phyloP scores from a whole-genome alignment of 2,329 filamentous ascomycete genomes.

The Cladophialophora bantiana region DNA sequence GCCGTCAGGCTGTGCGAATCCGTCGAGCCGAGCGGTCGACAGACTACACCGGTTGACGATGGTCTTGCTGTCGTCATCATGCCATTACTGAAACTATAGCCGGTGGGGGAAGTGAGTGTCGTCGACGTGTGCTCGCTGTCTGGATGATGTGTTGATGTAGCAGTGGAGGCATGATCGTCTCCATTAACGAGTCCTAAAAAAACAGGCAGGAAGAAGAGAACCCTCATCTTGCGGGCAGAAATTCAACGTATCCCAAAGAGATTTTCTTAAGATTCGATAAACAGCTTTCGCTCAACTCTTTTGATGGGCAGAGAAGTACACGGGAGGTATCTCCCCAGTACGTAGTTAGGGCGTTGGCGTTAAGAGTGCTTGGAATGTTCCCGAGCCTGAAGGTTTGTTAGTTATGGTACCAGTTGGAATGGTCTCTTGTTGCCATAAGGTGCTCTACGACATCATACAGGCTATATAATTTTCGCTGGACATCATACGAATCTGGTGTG shows the following conservation, averaged over 20 bases:
- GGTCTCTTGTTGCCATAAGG: neutral
- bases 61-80: neutral
- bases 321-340: too few species aligned
- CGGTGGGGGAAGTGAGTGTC: neutral
- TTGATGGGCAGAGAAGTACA: too few species aligned
- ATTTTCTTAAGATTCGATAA: neutral
- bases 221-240: neutral
- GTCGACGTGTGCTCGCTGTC: neutral
- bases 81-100: neutral
- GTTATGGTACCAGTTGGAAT: neutral
- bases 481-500: neutral
- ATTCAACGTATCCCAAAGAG: neutral
- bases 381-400: neutral
- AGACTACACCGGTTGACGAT: neutral
- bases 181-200: neutral
- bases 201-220: neutral
- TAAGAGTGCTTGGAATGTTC: neutral
- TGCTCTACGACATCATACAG: neutral
- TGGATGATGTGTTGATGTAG: neutral
- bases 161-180: neutral
- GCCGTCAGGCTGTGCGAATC: neutral
- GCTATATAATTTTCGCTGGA: neutral
- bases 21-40: neutral
- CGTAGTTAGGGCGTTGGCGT: neutral
- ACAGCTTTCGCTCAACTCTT: neutral